phyloP scores from a whole-genome alignment of 2,329 filamentous ascomycete genomes.

The Fusarium sp. region DNA sequence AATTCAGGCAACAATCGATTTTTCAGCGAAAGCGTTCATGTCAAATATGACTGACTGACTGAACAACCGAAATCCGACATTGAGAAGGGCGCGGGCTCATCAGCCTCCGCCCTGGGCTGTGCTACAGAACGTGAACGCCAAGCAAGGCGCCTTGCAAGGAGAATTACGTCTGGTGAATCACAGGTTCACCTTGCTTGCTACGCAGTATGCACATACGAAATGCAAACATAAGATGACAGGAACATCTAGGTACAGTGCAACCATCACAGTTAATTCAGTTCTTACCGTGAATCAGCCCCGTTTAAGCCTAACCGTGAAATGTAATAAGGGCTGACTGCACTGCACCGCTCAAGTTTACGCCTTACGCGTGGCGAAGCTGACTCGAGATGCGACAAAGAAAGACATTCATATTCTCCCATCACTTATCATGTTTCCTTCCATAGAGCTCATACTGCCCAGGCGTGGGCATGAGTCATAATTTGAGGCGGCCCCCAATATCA shows the following conservation, averaged over 20 bases:
- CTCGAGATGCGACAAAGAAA: neutral
- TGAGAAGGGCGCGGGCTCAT: neutral
- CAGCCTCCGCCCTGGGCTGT: conserved; percentile 6
- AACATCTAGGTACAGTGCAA: neutral
- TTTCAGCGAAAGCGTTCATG: neutral
- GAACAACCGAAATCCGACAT: neutral
- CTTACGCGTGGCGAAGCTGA: conserved; percentile 5
- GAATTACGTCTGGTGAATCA: conserved; percentile 1
- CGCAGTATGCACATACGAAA: neutral
- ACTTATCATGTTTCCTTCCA: conserved; percentile 1
- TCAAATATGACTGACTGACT: conserved; percentile 14
- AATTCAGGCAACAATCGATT: neutral
- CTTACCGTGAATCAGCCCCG: neutral
- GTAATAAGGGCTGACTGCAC: conserved; percentile 1
- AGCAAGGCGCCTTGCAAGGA: conserved; percentile 1
- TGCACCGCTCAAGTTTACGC: conserved; percentile 2
- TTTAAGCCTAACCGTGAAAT: neutral
- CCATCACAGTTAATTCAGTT: neutral
- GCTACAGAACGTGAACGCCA: neutral
- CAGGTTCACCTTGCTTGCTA: neutral
- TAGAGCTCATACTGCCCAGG: neutral
- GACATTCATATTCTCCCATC: neutral
- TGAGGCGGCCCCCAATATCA: neutral
- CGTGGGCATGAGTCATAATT: neutral
- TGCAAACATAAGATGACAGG: neutral